Evolutionary conservation across 108 stramenopile species (phyloP).

Genomic region (Bacterosira constricta): DNA sequence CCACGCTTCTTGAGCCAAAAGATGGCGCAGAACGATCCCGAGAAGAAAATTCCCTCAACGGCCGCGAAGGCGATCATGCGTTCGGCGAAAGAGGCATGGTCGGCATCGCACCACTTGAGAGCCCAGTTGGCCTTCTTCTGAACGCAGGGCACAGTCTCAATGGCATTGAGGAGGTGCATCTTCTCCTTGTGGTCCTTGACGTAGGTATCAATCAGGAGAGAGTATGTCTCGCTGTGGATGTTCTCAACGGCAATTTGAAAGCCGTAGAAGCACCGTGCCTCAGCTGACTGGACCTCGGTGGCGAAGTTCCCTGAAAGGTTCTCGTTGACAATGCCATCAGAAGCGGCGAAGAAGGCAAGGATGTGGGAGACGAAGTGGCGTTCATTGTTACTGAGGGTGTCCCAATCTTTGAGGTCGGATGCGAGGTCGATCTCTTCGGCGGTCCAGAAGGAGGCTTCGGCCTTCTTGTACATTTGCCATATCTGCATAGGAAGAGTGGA

Average conservation of each 20-base stretch:
- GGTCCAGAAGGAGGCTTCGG: constrained; percentile 99
- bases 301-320: constrained; percentile 98
- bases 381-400: constrained; percentile 89
- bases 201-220: constrained; percentile 98
- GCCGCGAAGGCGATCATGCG: constrained; percentile 98
- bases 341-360: constrained; percentile 99
- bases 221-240: constrained; percentile 99
- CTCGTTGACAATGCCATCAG: constrained; percentile 99
- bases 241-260: constrained; percentile 99
- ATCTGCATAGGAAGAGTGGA: constrained; percentile 41
- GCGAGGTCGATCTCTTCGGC: constrained; percentile 99
- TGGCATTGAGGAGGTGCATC: constrained; percentile 85
- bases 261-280: constrained; percentile 99
- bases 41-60: constrained; percentile 99
- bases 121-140: constrained; percentile 99
- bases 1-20: constrained; percentile 99
- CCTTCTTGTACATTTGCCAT: constrained; percentile 99
- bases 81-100: constrained; percentile 95
- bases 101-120: constrained; percentile 92
- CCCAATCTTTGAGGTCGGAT: constrained; percentile 96
- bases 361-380: constrained; percentile 98
- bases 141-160: constrained; percentile 95
- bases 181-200: constrained; percentile 89
- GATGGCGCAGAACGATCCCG: constrained; percentile 98
- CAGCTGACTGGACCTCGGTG: constrained; percentile 93